A percentile compares a stretch with the other conserved stretches of the same genome.
Conservation (phyloP, 345 rosid species). For the Populus alba region DNA sequence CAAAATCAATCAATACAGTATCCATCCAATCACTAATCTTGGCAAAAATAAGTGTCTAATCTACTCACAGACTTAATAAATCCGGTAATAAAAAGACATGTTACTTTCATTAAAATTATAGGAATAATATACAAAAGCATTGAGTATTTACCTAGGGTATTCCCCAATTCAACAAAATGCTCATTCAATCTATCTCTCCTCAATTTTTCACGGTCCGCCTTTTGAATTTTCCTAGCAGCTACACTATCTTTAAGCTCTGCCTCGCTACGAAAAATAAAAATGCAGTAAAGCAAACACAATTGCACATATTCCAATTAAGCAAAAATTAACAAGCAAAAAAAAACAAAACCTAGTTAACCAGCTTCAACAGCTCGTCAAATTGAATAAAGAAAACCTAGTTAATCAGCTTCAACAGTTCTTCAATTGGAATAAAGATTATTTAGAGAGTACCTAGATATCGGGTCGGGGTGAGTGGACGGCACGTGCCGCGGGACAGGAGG, state of each 20-base stretch:
- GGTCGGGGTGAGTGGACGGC: slow-evolving; percentile 18
- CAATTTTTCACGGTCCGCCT: slow-evolving; percentile 88
- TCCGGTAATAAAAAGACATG: neutral
- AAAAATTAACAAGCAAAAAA: neutral
- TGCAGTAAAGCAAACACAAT: neutral
- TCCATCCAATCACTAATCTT: too few relatives aligned
- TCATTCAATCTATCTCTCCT: slow-evolving; percentile 90
- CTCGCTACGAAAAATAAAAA: slow-evolving; percentile 30
- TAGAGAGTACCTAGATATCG: slow-evolving; percentile 23
- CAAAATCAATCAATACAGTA: too few relatives aligned
- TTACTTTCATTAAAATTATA: neutral
- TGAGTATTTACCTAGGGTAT: slow-evolving; percentile 53
- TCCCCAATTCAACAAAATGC: slow-evolving; percentile 76
- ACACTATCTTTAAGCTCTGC: slow-evolving; percentile 39
- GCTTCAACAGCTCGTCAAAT: neutral
- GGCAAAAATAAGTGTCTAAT: too few relatives aligned
- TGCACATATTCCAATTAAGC: neutral
- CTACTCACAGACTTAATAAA: neutral
- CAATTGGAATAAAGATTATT: neutral
- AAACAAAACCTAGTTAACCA: neutral
- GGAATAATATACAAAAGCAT: neutral
- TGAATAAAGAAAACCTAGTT: neutral
- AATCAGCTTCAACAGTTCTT: neutral
- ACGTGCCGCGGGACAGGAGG: slow-evolving; percentile 16
- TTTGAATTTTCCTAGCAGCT: slow-evolving; percentile 66